Percentiles rank a stretch among this genome's conserved stretches.
phyloP scores from a whole-genome alignment of 306 rosid genomes.

The Cicer chorassanicum region DNA sequence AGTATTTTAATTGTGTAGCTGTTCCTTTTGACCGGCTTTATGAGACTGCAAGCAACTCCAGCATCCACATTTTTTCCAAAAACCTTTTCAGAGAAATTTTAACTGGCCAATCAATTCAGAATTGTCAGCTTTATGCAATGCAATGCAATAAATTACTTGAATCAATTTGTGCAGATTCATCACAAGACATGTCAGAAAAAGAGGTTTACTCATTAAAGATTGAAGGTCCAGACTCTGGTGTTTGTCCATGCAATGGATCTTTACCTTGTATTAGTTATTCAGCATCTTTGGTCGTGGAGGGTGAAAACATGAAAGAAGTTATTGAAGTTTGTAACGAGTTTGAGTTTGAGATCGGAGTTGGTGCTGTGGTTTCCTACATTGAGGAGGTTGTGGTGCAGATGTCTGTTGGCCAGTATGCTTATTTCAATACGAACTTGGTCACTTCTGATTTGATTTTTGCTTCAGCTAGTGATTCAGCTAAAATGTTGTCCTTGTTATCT shows the following conservation, averaged over 20 bases:
- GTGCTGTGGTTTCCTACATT: conserved; percentile 63
- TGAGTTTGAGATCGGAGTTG: conserved; percentile 90
- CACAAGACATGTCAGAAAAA: conserved; percentile 38
- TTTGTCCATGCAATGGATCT: conserved; percentile 76
- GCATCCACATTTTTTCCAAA: conserved; percentile 57
- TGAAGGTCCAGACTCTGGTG: conserved; percentile 82
- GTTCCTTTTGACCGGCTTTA: conserved; percentile 56
- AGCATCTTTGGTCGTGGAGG: conserved; percentile 60
- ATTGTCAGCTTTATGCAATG: conserved; percentile 44
- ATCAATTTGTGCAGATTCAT: conserved; percentile 43
- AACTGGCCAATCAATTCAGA: conserved; percentile 51
- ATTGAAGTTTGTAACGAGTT: conserved; percentile 74
- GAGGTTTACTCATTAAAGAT: conserved; percentile 50
- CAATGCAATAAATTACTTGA: conserved; percentile 46
- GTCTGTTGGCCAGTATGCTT: conserved; percentile 82
- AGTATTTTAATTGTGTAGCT: conserved; percentile 58
- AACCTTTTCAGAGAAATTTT: conserved; percentile 54
- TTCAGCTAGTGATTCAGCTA: conserved; percentile 63
- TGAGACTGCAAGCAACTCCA: conserved; percentile 50
- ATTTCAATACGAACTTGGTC: conserved; percentile 55
- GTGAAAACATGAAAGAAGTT: conserved; percentile 55
- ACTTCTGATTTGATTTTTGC: conserved; percentile 77
- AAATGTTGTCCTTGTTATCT: conserved; percentile 59
- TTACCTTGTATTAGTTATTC: conserved; percentile 69
- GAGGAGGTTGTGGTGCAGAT: conserved; percentile 77